Evolutionary conservation across 208 protist genomes (phyloP).

Genomic region (Leptomonas seymouri): DNA sequence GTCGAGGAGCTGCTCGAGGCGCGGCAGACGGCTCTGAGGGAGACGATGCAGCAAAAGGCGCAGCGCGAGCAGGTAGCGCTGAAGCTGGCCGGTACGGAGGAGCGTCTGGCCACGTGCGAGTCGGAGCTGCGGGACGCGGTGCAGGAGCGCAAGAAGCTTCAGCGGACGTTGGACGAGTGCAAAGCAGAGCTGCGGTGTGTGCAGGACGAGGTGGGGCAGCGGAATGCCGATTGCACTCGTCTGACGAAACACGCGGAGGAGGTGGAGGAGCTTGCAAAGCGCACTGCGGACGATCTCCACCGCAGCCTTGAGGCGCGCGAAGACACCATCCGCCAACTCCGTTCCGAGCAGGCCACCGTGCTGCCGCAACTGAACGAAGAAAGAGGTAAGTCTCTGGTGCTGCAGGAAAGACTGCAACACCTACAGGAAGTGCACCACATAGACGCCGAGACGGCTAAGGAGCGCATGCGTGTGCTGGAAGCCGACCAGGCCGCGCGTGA

Average conservation of each 20-base stretch:
- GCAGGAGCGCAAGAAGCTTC: slow-evolving; percentile 36
- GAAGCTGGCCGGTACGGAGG: slow-evolving; percentile 28
- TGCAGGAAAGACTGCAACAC: slow-evolving; percentile 58
- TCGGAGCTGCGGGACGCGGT: slow-evolving; percentile 13
- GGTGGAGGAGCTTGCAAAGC: slow-evolving; percentile 57
- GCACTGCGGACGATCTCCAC: slow-evolving; percentile 55
- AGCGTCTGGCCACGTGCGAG: slow-evolving; percentile 19
- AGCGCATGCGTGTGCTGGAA: slow-evolving; percentile 35
- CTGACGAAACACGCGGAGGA: slow-evolving; percentile 55
- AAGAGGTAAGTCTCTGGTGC: slow-evolving; percentile 38
- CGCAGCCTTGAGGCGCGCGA: slow-evolving; percentile 41
- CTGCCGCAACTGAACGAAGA: slow-evolving; percentile 52
- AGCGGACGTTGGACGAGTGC: slow-evolving; percentile 39
- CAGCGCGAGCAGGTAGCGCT: slow-evolving; percentile 31
- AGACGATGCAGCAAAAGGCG: slow-evolving; percentile 21
- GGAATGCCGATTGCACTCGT: slow-evolving; percentile 44
- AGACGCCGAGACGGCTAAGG: slow-evolving; percentile 30
- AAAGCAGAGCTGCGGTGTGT: slow-evolving; percentile 37
- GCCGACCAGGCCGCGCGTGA: slow-evolving; percentile 21
- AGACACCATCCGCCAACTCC: slow-evolving; percentile 47
- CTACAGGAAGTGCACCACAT: slow-evolving; percentile 43
- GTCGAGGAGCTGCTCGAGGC: slow-evolving; percentile 19
- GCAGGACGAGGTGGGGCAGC: slow-evolving; percentile 32
- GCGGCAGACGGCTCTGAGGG: slow-evolving; percentile 25
- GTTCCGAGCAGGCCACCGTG: slow-evolving; percentile 48